These are phyloP conservation scores for Candida andamanensis DNA, from an alignment of 805 yeast species.

Conservation along the genomic window DNA sequence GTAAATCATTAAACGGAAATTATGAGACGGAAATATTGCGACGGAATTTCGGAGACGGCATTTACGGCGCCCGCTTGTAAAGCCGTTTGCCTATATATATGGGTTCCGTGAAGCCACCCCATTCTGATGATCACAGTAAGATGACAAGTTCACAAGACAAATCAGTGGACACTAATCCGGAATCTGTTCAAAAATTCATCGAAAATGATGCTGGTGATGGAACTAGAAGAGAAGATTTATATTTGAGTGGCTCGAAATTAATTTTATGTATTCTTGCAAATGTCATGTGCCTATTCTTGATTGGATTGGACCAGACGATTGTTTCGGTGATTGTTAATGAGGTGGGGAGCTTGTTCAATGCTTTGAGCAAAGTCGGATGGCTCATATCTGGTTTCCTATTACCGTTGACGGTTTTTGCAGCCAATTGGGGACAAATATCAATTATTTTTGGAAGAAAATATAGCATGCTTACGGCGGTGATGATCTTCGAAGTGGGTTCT, in stretches of 20 bases:
- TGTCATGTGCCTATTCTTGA: conserved; percentile 26
- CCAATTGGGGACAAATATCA: conserved; percentile 34
- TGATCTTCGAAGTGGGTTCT: conserved; percentile 20
- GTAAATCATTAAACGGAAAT: too few species aligned
- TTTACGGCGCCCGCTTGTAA: too few species aligned
- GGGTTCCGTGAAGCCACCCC: too few species aligned
- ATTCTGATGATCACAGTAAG: too few species aligned
- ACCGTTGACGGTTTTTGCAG: conserved; percentile 28
- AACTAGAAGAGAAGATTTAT: conserved; percentile 33
- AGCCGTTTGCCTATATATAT: too few species aligned
- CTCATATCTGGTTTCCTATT: conserved; percentile 32
- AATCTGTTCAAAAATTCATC: conserved; percentile 19
- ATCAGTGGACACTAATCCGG: too few species aligned
- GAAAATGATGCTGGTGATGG: conserved; percentile 44
- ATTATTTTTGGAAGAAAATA: conserved; percentile 34
- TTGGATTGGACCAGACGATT: conserved; percentile 38
- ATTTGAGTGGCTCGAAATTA: conserved; percentile 25
- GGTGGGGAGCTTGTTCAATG: conserved; percentile 32
- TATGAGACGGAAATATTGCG: too few species aligned
- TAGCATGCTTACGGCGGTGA: conserved; percentile 12
- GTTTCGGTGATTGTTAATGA: conserved; percentile 29
- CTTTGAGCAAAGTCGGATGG: conserved; percentile 34
- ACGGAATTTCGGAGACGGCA: too few species aligned
- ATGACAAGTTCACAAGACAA: too few species aligned
- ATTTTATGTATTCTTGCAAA: conserved; percentile 21